phyloP scores from a whole-genome alignment of 495 filamentous ascomycete genomes.

The Barbatosphaeria neglecta region DNA sequence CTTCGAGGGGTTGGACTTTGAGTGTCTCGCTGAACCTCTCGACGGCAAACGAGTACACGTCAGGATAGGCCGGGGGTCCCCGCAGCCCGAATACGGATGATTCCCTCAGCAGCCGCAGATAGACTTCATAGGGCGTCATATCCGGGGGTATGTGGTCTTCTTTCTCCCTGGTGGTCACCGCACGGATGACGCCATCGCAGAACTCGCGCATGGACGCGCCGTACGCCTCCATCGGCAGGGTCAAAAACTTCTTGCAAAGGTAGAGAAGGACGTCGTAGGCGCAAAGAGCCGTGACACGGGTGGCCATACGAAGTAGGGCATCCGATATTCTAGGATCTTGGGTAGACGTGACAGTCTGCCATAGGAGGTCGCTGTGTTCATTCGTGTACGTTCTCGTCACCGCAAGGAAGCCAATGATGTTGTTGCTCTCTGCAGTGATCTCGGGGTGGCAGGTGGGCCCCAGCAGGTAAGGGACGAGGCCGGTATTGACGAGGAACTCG shows the following conservation, averaged over 20 bases:
- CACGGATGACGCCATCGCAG: slow-evolving; percentile 26
- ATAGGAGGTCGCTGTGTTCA: slow-evolving; percentile 68
- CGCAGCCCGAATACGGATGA: slow-evolving; percentile 35
- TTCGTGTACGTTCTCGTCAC: slow-evolving; percentile 63
- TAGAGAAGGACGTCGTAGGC: slow-evolving; percentile 46
- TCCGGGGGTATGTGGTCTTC: slow-evolving; percentile 5
- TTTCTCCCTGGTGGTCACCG: slow-evolving; percentile 10
- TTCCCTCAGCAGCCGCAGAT: slow-evolving; percentile 57
- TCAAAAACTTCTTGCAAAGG: slow-evolving; percentile 60
- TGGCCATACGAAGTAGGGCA: slow-evolving; percentile 68
- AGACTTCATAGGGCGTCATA: slow-evolving; percentile 39
- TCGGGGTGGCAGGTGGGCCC: slow-evolving; percentile 87
- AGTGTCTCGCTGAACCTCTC: slow-evolving; percentile 41
- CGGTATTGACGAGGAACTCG: slow-evolving; percentile 49
- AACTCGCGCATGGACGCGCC: slow-evolving; percentile 44
- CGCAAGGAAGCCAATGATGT: slow-evolving; percentile 81
- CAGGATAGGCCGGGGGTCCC: slow-evolving; percentile 26
- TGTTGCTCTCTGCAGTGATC: slow-evolving; percentile 66
- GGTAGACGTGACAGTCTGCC: slow-evolving; percentile 71
- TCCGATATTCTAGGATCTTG: slow-evolving; percentile 76
- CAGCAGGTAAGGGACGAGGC: slow-evolving; percentile 74
- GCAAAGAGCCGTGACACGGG: slow-evolving; percentile 50
- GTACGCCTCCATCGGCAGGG: slow-evolving; percentile 50
- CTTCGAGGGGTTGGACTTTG: slow-evolving; percentile 14
- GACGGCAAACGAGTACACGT: slow-evolving; percentile 49